These are phyloP conservation scores for Lizonia empirigonia DNA, from an alignment of 2,329 filamentous ascomycete species.

Conservation along the genomic window DNA sequence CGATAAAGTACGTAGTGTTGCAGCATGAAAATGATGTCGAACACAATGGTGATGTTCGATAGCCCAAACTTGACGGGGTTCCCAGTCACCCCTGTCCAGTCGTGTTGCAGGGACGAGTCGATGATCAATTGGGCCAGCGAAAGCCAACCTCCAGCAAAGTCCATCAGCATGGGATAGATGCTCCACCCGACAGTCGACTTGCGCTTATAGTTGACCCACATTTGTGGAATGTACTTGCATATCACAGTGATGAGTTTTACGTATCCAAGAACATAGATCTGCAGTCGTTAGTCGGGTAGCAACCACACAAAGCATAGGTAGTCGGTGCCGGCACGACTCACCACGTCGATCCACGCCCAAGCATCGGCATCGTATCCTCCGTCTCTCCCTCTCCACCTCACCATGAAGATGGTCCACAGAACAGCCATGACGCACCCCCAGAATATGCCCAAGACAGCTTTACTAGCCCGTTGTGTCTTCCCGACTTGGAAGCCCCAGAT, in stretches of 20 bases:
- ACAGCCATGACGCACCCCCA: conserved; percentile 69
- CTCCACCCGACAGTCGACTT: conserved; percentile 87
- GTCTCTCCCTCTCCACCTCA: conserved; percentile 50
- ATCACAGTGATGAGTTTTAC: conserved; percentile 88
- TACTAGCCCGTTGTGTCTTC: conserved; percentile 59
- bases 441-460: conserved; percentile 71
- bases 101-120: conserved; percentile 80
- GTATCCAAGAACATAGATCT: conserved; percentile 75
- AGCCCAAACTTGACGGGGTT: conserved; percentile 91
- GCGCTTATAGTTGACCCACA: conserved; percentile 78
- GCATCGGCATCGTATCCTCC: conserved; percentile 53
- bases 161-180: conserved; percentile 82
- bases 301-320: neutral
- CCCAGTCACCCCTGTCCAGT: conserved; percentile 89
- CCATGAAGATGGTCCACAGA: conserved; percentile 55
- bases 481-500: conserved; percentile 78
- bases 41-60: conserved; percentile 82
- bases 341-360: conserved; percentile 70
- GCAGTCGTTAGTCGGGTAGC: conserved; percentile 3
- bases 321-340: conserved; percentile 41
- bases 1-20: conserved; percentile 88
- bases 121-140: conserved; percentile 82
- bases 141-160: conserved; percentile 79
- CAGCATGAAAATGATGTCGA: conserved; percentile 82
- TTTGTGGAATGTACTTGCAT: conserved; percentile 83